phyloP scores from a whole-genome alignment of 202 grass and related monocot genomes.

The Panicum virgatum region DNA sequence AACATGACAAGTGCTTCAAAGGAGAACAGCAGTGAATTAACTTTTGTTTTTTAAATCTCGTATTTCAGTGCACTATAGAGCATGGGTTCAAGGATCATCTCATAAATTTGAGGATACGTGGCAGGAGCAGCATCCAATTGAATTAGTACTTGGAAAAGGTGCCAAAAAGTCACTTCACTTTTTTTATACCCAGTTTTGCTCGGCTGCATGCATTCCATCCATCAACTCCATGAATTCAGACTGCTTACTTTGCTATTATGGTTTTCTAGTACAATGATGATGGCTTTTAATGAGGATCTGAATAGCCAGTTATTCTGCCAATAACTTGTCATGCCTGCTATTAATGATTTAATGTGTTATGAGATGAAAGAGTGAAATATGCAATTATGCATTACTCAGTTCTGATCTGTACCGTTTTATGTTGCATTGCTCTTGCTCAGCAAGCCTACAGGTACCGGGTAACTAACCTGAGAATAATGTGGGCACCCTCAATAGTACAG shows the following conservation, averaged over 20 bases:
- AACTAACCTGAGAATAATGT: conserved; percentile 6
- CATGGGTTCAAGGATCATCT: conserved; percentile 69
- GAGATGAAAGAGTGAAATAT: neutral
- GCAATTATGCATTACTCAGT: neutral
- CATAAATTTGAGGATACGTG: conserved; percentile 98
- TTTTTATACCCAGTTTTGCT: conserved; percentile 18
- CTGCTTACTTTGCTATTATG: conserved; percentile 15
- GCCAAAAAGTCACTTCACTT: conserved; percentile 9
- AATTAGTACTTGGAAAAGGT: conserved; percentile 89
- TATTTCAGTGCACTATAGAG: conserved; percentile 80
- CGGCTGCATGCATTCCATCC: neutral
- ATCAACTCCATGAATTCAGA: neutral
- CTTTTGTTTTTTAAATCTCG: conserved; percentile 11
- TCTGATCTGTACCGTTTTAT: neutral
- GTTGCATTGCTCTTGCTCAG: conserved; percentile 2
- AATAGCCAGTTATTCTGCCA: neutral
- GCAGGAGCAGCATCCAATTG: conserved; percentile 86
- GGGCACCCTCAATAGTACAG: neutral
- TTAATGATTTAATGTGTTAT: neutral
- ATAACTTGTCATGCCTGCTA: neutral
- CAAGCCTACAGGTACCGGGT: neutral
- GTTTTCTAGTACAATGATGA: conserved; percentile 7
- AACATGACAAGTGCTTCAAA: conserved; percentile 3
- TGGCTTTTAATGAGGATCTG: neutral
- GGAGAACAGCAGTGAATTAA: conserved; percentile 6